Base-by-base conservation (phyloP, 2,329 filamentous ascomycete genomes). In the Penicillium sp. region DNA sequence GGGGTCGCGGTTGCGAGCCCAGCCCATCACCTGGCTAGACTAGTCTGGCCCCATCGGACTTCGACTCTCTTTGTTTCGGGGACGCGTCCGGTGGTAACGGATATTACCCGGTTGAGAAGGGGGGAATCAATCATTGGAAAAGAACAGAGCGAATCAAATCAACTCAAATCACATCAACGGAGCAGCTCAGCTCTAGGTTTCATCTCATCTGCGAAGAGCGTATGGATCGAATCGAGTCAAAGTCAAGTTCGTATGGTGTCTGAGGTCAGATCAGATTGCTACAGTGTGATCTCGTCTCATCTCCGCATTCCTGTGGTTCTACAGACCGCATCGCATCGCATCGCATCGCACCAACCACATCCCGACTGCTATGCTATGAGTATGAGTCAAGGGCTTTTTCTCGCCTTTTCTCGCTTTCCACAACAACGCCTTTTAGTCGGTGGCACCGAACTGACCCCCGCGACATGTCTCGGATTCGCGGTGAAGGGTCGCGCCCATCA, bases 391-490 rank as follows among this genome's bases (percentile, higher is more conserved):
- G 39, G 39, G 26, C 15, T 20, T 36, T 45, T 36, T 49, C 32
- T 41, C 36, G n/a, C 33, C 45, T 34, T 34, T 48, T 33, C 24
- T 24, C 23, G n/a, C 18, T 23, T 37, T 37, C 18, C 34, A 23
- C 34, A 23, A 37, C 34, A 26, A 26, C 21, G 21, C 20, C 36
- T 17, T 15, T 26, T 40, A 40, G 12, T 40, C 36, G 36, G 36
- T 40, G 36, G 36, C 36, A 40, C 36, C 23, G 13, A 40, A 37
- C 20, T 37, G 34, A 23, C 15, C 36, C 39, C 39, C 26, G 39
- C 39, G 26, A 42, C 39, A 42, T 24, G 39, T 42, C 39, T 42
- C 39, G 24, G 39, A 42, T 29, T 42, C 39, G 39, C 39, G 39
- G 39, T 42, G 39, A 42, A 40, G 39, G 23, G 39, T 27, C 10